Percentiles rank a stretch among this genome's conserved stretches.
These are phyloP conservation scores for Purpureocillium takamizusanense DNA, from an alignment of 2,329 filamentous ascomycete genomes.

Conservation along the genomic window DNA sequence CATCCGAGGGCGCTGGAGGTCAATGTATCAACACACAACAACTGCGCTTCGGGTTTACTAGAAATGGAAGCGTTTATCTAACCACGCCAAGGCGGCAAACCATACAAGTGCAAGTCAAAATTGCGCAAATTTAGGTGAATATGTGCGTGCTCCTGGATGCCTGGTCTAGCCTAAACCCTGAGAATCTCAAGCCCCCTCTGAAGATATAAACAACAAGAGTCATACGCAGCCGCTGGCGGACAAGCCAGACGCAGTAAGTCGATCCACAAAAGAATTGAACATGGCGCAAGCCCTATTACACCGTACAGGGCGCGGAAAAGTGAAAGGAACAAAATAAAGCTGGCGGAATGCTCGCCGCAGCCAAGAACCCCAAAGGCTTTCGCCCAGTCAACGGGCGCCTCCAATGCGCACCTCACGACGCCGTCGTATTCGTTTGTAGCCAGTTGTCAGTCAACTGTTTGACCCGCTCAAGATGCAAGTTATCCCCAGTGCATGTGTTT, in stretches of 20 bases:
- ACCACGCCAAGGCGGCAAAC: no score
- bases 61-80: conserved; percentile 1
- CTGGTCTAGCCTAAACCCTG: no score
- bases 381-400: background rate
- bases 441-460: conserved; percentile 6
- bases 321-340: background rate
- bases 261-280: no score
- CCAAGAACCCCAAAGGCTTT: background rate
- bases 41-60: background rate
- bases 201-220: no score
- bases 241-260: no score
- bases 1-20: no score
- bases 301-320: background rate
- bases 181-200: no score
- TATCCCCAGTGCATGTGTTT: background rate
- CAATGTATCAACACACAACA: conserved; percentile 3
- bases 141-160: no score
- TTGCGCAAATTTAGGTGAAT: no score
- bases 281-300: no score
- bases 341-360: background rate
- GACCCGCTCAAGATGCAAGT: conserved; percentile 10
- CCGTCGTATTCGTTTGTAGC: background rate
- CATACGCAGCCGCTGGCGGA: no score
- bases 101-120: no score
- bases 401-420: background rate